These are phyloP conservation scores for Gymnopilus dilepis DNA, from an alignment of 768 basidiomycete genomes.

Conservation along the genomic window DNA sequence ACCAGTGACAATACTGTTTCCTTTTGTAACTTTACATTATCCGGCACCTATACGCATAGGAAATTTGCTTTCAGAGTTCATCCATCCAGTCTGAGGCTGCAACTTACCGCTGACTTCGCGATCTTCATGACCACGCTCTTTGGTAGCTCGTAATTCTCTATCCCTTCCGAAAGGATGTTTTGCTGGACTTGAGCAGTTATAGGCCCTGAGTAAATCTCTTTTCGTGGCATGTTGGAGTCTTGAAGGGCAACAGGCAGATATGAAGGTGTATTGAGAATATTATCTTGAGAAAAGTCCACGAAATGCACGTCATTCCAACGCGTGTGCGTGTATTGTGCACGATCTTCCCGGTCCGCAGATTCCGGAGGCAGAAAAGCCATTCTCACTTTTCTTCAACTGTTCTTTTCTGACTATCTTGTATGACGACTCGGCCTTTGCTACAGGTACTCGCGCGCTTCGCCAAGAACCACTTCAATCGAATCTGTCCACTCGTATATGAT, in stretches of 20 bases:
- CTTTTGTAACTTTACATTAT: slow-evolving; percentile 86
- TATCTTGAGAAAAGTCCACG: too few species aligned
- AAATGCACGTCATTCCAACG: background rate
- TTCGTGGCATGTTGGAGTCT: slow-evolving; percentile 63
- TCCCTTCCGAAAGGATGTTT: slow-evolving; percentile 79
- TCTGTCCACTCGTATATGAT: too few species aligned
- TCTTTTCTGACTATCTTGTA: too few species aligned
- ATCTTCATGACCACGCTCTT: slow-evolving; percentile 83
- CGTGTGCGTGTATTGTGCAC: background rate
- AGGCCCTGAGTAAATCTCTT: slow-evolving; percentile 57
- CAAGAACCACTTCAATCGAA: too few species aligned
- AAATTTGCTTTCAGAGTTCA: background rate
- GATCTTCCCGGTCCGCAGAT: background rate
- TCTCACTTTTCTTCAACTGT: too few species aligned
- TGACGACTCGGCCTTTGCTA: too few species aligned
- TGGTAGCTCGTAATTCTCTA: slow-evolving; percentile 90
- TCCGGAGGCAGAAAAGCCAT: too few species aligned
- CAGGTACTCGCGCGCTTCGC: too few species aligned
- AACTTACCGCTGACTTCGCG: slow-evolving; percentile 79
- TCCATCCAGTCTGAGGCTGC: background rate
- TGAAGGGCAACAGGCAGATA: background rate
- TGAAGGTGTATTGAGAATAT: too few species aligned
- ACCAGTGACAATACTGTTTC: slow-evolving; percentile 85
- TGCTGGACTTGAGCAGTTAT: slow-evolving; percentile 81
- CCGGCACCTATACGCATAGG: slow-evolving; percentile 65